Base-by-base conservation (phyloP, 177 flowering plant species). In the Vitis hybrid region DNA sequence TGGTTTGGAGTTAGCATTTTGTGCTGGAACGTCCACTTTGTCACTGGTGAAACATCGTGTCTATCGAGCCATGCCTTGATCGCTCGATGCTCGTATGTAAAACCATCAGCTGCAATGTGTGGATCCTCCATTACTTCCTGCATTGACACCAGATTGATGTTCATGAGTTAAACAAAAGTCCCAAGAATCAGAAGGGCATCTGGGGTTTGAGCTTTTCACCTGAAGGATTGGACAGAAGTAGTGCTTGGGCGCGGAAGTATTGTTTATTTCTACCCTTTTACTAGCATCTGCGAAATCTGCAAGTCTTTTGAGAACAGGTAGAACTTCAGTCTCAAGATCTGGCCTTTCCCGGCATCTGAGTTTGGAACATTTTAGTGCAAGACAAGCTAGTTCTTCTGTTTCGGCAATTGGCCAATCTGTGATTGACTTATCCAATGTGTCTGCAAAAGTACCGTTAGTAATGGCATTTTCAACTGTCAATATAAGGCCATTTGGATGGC, bases 111-210 rank as follows among this genome's bases (percentile, higher is more conserved):
- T 40, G 97, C 97, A 58, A 94, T 83, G 66, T 83, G 65, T 14
- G 98, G 97, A 77, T 92, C 89, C 9, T 81, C 85, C 97, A 94
- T 90, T 60, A 92, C 70, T 75, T 92, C 96, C 97, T 94, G 88
- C 72, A 74, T 62, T 14, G 57, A 12, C 14, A 17, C 52, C 15
- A 57, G 60, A 48, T 11, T 2, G 18, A 4, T 49, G 7, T 27
- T 40, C n/a, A 63, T 11, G 32, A 14, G 46, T 11, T 52, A 13
- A 24, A 61, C 8, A 30, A 5, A 11, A 9, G 48, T 40, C 8
- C 7, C 48, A 40, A 40, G 48, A 40, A 40, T 6, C 48, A 40
- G 48, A 40, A 40, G 8, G 48, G 48, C 48, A 8, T 40, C 48
- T 27, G 49, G 13, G 7, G 40, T 12, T 4, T n/a, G 5, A 59